Base-by-base conservation (phyloP, 2,329 filamentous ascomycete species). In the Ceratocystis cacaofunesta region DNA sequence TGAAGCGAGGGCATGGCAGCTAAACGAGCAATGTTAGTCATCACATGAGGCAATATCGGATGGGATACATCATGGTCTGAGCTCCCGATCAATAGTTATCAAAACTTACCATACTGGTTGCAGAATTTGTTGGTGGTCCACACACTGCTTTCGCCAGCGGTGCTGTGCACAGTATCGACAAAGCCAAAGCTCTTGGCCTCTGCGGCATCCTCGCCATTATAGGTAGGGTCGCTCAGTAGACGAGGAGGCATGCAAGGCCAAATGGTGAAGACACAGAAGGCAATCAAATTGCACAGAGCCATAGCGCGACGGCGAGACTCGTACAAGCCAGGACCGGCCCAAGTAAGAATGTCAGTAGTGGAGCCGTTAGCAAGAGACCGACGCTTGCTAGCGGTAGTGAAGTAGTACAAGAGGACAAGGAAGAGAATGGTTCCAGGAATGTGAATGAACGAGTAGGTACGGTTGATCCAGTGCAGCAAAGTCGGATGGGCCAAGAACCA, bases 391-490 rank as follows among this genome's bases (percentile, higher is more conserved):
- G 83, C 85, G 28, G 84, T 88, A 60, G 85, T 89, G 72, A 86
- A 81, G 75, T 87, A 88, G 75, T 84, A 90, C 3, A 90, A 79
- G 71, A 83, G 80, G 46, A 80, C 76, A 17, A 78, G 73, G 71
- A 89, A 90, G 57, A 86, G 78, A 69, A 90, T 89, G 5, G 86
- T 89, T 15, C 86, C 87, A 0, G 87, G 87, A 66, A 90, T 90
- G 73, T 90, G 87, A 70, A 90, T 88, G 74, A 89, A 89, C 5
- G 86, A 89, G 75, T 90, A 90, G 32, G 82, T 79, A 71, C 86
- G 81, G 74, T 90, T 90, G 70, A 85, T 87, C 82, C 82, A 88
- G 69, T 78, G 81, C 77, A 90, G 81, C 52, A 86, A 70, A 32
- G 76, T 71, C 1, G 84, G 80, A 63, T 80, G 79, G 22, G 75